These are phyloP conservation scores for Akanthomyces dipterigenus DNA, from an alignment of 2,329 filamentous ascomycete genomes.

Conservation along the genomic window DNA sequence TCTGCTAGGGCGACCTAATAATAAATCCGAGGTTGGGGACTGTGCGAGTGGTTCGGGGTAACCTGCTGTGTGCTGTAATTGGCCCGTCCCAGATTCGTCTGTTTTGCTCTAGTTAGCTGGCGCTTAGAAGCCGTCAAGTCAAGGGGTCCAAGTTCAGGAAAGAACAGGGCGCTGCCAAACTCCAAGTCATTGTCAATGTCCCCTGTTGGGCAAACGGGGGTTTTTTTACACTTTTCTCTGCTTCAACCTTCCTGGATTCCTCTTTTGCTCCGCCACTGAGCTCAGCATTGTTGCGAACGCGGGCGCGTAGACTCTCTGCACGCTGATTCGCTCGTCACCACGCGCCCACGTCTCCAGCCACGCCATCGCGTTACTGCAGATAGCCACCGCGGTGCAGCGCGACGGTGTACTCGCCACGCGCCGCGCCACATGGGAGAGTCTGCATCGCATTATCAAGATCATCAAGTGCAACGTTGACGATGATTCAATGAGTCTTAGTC, in stretches of 20 bases:
- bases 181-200: neutral
- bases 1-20: conserved; percentile 1
- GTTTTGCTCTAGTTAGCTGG: neutral
- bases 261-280: neutral
- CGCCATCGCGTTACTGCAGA: neutral
- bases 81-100: neutral
- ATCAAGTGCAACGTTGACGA: neutral
- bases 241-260: neutral
- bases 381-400: neutral
- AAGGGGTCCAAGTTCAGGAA: neutral
- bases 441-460: neutral
- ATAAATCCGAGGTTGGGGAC: neutral
- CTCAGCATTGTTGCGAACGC: neutral
- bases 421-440: neutral
- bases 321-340: conserved; percentile 10
- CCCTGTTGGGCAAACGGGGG: neutral
- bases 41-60: neutral
- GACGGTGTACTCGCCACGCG: conserved; percentile 1
- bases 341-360: conserved; percentile 12
- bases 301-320: conserved; percentile 8
- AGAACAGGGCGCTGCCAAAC: neutral
- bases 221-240: neutral
- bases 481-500: neutral
- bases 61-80: neutral
- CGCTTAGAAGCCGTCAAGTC: neutral